Evolutionary conservation across 148 eudicot species (phyloP).

Genomic region (Rhododendron henanense): DNA sequence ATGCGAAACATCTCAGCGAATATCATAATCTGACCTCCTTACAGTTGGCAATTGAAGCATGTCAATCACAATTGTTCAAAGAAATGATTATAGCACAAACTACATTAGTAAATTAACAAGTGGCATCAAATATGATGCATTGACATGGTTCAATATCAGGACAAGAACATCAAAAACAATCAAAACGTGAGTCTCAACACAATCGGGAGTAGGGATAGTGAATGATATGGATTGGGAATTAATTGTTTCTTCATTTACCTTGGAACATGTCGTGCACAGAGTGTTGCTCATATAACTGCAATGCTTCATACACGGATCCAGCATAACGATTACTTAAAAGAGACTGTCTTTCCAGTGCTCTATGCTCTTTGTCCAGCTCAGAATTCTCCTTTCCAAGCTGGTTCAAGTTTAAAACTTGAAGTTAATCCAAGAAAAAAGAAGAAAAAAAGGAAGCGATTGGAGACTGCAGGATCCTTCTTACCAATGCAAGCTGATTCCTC

Average conservation of each 20-base stretch:
- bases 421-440: background rate
- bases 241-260: constrained; percentile 34
- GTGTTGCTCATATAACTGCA: constrained; percentile 48
- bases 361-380: constrained; percentile 48
- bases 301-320: constrained; percentile 50
- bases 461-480: constrained; percentile 18
- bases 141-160: background rate
- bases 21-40: background rate
- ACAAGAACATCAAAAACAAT: background rate
- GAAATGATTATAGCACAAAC: background rate
- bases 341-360: constrained; percentile 43
- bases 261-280: constrained; percentile 44
- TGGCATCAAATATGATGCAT: background rate
- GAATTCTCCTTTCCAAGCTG: constrained; percentile 67
- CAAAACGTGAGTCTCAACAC: too few relatives aligned
- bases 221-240: background rate
- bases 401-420: background rate
- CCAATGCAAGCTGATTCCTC: constrained; percentile 56
- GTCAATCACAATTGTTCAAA: background rate
- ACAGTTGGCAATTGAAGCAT: background rate
- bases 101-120: background rate
- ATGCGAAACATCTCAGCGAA: background rate
- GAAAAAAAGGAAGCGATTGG: background rate
- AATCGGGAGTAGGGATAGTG: background rate
- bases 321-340: constrained; percentile 32